Percentiles rank a stretch among this genome's conserved stretches.
phyloP scores from a whole-genome alignment of 148 eudicot species.

The Chenopodium berlandieri region DNA sequence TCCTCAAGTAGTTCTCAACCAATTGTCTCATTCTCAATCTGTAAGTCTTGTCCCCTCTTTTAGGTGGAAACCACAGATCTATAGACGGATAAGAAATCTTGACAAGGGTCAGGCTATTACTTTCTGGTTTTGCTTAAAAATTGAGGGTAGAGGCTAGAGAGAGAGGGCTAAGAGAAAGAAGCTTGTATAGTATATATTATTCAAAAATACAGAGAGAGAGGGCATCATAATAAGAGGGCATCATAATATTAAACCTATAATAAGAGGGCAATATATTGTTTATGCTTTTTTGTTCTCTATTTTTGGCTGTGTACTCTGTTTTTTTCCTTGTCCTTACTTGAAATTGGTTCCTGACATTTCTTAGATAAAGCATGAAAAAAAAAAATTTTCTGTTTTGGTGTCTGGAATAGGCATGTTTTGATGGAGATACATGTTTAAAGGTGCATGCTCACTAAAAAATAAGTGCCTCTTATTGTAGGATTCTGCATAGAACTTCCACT shows the following conservation, averaged over 20 bases:
- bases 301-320: background rate
- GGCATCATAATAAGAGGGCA: too few relatives aligned
- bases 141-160: background rate
- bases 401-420: background rate
- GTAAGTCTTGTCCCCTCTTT: background rate
- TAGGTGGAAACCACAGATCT: background rate
- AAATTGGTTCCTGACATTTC: background rate
- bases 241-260: too few relatives aligned
- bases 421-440: background rate
- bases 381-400: background rate
- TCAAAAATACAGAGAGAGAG: too few relatives aligned
- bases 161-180: background rate
- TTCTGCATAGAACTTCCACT: background rate
- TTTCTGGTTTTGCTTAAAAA: background rate
- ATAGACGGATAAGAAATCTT: background rate
- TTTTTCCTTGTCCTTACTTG: background rate
- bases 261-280: too few relatives aligned
- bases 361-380: background rate
- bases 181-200: too few relatives aligned
- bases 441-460: background rate
- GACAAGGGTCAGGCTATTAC: background rate
- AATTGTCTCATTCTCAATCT: background rate
- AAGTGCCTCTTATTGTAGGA: background rate
- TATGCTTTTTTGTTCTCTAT: background rate
- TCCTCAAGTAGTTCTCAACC: background rate